These are phyloP conservation scores for Sclerotinia borealis DNA, from an alignment of 2,329 filamentous ascomycete species.

Conservation along the genomic window DNA sequence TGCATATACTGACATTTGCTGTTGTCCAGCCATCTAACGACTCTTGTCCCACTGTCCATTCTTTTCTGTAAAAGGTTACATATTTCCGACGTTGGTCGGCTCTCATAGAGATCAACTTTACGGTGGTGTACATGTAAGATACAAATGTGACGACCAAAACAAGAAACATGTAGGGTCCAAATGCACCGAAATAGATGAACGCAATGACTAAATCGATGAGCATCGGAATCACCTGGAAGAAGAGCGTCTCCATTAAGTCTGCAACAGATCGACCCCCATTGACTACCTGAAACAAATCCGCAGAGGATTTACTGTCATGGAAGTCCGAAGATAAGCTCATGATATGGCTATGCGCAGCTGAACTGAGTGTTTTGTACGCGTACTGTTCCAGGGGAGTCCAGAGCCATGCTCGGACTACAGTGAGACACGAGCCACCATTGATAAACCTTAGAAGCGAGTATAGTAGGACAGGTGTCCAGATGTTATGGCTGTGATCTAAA, in stretches of 20 bases:
- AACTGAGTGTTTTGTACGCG: conserved; percentile 51
- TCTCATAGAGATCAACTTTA: conserved; percentile 32
- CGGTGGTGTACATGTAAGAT: conserved; percentile 47
- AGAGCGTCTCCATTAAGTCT: conserved; percentile 51
- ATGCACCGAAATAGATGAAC: conserved; percentile 51
- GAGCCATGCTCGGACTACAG: conserved; percentile 44
- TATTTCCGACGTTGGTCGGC: conserved; percentile 33
- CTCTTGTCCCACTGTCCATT: conserved; percentile 34
- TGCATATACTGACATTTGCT: conserved; percentile 32
- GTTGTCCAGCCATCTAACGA: conserved; percentile 37
- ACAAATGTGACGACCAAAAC: conserved; percentile 41
- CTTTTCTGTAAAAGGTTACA: conserved; percentile 31
- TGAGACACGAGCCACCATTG: conserved; percentile 45
- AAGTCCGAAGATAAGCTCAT: conserved; percentile 67
- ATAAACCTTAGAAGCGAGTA: conserved; percentile 46
- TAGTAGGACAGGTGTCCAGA: conserved; percentile 47
- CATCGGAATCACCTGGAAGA: conserved; percentile 57
- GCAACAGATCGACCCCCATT: conserved; percentile 56
- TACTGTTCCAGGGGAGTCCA: conserved; percentile 52
- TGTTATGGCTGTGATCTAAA: conserved; percentile 34
- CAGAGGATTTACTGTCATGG: conserved; percentile 59
- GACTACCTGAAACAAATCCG: conserved; percentile 59
- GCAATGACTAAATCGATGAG: conserved; percentile 56
- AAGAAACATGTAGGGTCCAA: conserved; percentile 54
- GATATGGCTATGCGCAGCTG: conserved; percentile 59